Percentiles rank a stretch among this genome's conserved stretches.
These are phyloP conservation scores for Dalbergia oliveri DNA, from an alignment of 306 rosid genomes.

Conservation along the genomic window DNA sequence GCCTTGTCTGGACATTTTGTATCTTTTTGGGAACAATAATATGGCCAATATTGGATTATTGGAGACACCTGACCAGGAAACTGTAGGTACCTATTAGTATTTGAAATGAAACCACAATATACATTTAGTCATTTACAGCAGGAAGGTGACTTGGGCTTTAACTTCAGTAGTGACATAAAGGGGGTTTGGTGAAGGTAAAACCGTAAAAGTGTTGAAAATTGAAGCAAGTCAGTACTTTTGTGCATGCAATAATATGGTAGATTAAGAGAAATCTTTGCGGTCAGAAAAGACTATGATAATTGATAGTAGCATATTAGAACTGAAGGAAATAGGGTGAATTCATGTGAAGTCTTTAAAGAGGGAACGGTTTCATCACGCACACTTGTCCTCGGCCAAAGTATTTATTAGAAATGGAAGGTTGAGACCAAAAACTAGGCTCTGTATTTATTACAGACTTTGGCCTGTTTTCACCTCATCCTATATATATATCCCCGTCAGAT, in stretches of 20 bases:
- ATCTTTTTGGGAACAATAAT: neutral
- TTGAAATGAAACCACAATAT: conserved; percentile 17
- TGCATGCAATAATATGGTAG: conserved; percentile 10
- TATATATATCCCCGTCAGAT: neutral
- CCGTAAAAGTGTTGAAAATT: neutral
- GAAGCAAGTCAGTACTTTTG: neutral
- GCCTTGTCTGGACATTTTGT: neutral
- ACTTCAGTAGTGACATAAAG: neutral
- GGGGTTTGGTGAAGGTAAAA: neutral
- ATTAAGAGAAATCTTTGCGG: conserved; percentile 30
- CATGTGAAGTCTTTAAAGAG: conserved; percentile 64
- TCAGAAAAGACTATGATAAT: conserved; percentile 28
- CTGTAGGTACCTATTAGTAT: neutral
- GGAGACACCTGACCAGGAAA: conserved; percentile 18
- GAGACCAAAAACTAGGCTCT: conserved; percentile 42
- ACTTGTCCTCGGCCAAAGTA: conserved; percentile 36
- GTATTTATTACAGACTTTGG: conserved; percentile 44
- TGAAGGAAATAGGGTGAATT: conserved; percentile 40
- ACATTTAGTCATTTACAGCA: neutral
- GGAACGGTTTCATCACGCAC: conserved; percentile 61
- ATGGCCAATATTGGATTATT: neutral
- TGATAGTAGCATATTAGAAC: conserved; percentile 6
- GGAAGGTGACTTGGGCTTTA: conserved; percentile 35
- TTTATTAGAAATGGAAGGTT: conserved; percentile 45
- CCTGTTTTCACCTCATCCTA: neutral